Evolutionary conservation across 306 rosid genomes (phyloP).

Genomic region (Hippophae rhamnoides): DNA sequence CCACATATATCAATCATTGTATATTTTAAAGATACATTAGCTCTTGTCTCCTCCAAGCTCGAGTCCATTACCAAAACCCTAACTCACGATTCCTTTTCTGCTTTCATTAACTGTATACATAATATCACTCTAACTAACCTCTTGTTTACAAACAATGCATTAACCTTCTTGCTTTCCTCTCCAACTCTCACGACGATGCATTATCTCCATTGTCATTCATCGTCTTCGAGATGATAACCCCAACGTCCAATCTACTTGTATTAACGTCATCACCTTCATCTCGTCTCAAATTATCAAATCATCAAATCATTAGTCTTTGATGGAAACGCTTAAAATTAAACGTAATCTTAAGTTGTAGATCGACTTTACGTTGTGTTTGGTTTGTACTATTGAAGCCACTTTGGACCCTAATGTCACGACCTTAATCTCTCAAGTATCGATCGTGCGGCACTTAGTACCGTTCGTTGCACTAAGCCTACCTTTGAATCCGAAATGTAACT

Average conservation of each 20-base stretch:
- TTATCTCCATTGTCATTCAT: constrained; percentile 58
- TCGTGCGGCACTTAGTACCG: no score
- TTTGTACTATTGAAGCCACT: constrained; percentile 62
- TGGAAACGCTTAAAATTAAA: constrained; percentile 63
- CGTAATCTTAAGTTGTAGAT: constrained; percentile 77
- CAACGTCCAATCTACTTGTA: constrained; percentile 68
- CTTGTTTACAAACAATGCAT: constrained; percentile 90
- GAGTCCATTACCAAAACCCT: constrained; percentile 58
- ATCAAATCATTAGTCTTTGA: constrained; percentile 66
- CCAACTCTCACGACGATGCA: constrained; percentile 64
- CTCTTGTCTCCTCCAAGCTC: constrained; percentile 61
- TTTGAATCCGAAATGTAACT: no score
- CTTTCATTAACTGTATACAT: constrained; percentile 71
- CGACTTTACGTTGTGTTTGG: constrained; percentile 85
- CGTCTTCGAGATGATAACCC: constrained; percentile 81
- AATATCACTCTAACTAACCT: constrained; percentile 70
- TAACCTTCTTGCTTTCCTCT: constrained; percentile 37
- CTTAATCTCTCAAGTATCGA: no score
- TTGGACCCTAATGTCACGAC: no score
- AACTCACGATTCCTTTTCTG: constrained; percentile 44
- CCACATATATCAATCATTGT: no score
- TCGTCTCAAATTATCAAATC: constrained; percentile 62
- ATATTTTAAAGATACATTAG: constrained; percentile 61
- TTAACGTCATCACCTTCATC: constrained; percentile 66
- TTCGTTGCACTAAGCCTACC: no score